phyloP scores from a whole-genome alignment of 768 basidiomycete genomes.

The Phylloporus scabripes region DNA sequence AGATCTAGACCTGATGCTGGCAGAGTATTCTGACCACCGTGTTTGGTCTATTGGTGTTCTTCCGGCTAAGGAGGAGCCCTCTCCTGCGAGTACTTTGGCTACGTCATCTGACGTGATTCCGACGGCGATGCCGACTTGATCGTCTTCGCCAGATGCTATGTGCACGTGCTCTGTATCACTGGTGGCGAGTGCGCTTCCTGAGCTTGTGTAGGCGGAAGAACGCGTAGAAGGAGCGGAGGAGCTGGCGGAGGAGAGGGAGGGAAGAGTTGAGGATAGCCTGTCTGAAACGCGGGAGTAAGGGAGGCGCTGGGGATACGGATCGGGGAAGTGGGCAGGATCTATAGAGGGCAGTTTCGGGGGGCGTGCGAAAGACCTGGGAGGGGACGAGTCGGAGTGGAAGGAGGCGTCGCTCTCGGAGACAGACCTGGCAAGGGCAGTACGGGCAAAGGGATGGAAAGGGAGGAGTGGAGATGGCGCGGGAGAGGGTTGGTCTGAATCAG shows the following conservation, averaged over 20 bases:
- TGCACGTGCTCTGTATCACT: slow-evolving; percentile 62
- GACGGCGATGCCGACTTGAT: slow-evolving; percentile 46
- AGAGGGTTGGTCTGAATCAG: slow-evolving; percentile 5
- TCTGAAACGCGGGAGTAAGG: slow-evolving; percentile 38
- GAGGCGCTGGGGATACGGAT: slow-evolving; percentile 61
- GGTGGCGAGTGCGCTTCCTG: slow-evolving; percentile 55
- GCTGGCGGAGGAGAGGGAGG: slow-evolving; percentile 63
- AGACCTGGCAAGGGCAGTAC: slow-evolving; percentile 35
- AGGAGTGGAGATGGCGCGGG: slow-evolving; percentile 17
- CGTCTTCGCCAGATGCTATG: slow-evolving; percentile 56
- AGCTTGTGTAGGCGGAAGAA: slow-evolving; percentile 74
- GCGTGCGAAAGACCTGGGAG: slow-evolving; percentile 35
- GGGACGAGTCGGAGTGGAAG: slow-evolving; percentile 34
- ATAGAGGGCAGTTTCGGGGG: slow-evolving; percentile 42
- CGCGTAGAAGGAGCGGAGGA: slow-evolving; percentile 69
- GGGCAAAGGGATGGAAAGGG: slow-evolving; percentile 26
- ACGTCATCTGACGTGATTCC: slow-evolving; percentile 65
- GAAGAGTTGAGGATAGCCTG: slow-evolving; percentile 37
- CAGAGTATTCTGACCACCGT: slow-evolving; percentile 74
- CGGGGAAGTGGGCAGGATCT: slow-evolving; percentile 65
- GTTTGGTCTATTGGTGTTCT: slow-evolving; percentile 56
- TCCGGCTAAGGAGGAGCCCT: slow-evolving; percentile 42
- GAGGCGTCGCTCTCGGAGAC: slow-evolving; percentile 38
- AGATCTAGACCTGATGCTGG: slow-evolving; percentile 60
- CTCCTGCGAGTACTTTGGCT: slow-evolving; percentile 54